Evolutionary conservation across 306 rosid genomes (phyloP).

Genomic region (Prosopis cineraria): DNA sequence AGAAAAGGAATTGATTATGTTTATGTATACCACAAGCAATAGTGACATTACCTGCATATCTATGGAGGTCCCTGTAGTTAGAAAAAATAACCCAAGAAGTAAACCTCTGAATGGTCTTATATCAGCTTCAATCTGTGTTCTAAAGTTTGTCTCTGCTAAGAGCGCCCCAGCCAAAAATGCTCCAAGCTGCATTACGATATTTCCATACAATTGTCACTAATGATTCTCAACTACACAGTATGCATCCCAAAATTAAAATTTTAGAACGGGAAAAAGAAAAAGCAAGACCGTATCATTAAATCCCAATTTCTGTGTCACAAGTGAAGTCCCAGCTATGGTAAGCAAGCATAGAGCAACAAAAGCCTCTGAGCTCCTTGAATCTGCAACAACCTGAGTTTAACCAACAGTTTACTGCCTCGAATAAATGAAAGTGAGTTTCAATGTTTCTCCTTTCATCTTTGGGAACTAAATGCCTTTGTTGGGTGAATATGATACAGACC

Average conservation of each 20-base stretch:
- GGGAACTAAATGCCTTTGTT: slow-evolving; percentile 2
- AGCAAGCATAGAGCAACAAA: slow-evolving; percentile 77
- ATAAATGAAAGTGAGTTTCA: slow-evolving; percentile 18
- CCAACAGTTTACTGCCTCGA: slow-evolving; percentile 39
- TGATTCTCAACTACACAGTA: too few relatives aligned
- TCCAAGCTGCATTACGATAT: slow-evolving; percentile 75
- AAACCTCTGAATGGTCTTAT: slow-evolving; percentile 97
- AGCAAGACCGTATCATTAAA: slow-evolving; percentile 87
- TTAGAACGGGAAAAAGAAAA: not conserved
- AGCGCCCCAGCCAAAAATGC: slow-evolving; percentile 98
- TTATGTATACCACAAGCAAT: not conserved
- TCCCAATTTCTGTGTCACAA: slow-evolving; percentile 70
- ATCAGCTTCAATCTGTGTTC: slow-evolving; percentile 99
- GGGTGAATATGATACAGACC: slow-evolving; percentile 51
- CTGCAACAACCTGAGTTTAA: slow-evolving; percentile 73
- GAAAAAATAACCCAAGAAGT: slow-evolving; percentile 91
- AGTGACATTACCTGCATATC: slow-evolving; percentile 71
- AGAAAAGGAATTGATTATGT: not conserved
- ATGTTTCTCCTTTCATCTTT: slow-evolving; percentile 12
- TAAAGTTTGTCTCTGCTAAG: slow-evolving; percentile 95
- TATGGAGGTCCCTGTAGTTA: slow-evolving; percentile 88
- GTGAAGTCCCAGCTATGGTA: slow-evolving; percentile 79
- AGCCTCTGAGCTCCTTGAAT: slow-evolving; percentile 80
- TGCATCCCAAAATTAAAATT: too few relatives aligned
- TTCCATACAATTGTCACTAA: slow-evolving; percentile 29